These are phyloP conservation scores for Fusarium buharicum DNA, from an alignment of 2,329 filamentous ascomycete species.

Conservation along the genomic window DNA sequence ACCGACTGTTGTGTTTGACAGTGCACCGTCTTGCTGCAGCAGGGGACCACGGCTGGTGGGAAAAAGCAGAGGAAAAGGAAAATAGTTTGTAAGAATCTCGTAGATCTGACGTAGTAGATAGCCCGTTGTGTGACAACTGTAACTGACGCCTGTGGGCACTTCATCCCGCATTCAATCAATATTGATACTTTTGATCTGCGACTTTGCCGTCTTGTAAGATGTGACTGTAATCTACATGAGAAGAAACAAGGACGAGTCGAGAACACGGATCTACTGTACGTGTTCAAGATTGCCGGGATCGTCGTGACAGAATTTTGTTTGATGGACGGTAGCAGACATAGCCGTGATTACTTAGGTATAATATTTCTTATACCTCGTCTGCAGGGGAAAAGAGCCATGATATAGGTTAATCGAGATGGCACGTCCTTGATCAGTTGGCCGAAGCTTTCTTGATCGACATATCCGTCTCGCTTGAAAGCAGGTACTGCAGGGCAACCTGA, in stretches of 20 bases:
- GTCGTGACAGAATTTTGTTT: too few species aligned
- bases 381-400: not conserved
- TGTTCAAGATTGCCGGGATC: conserved; percentile 9
- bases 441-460: conserved; percentile 38
- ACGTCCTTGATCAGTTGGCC: conserved; percentile 34
- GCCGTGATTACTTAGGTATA: conserved; percentile 4
- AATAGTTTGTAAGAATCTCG: conserved; percentile 20
- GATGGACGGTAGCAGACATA: too few species aligned
- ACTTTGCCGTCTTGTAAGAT: conserved; percentile 11
- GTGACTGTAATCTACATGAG: conserved; percentile 1
- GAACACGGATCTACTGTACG: not conserved
- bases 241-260: conserved; percentile 16
- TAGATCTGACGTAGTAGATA: conserved; percentile 15
- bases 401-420: conserved; percentile 17
- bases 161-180: conserved; percentile 15
- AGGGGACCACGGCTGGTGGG: not conserved
- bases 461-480: conserved; percentile 31
- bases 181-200: conserved; percentile 13
- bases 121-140: conserved; percentile 28
- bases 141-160: conserved; percentile 6
- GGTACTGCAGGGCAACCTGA: conserved; percentile 8
- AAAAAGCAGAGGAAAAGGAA: conserved; percentile 31
- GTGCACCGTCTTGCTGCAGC: not conserved
- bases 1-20: not conserved
- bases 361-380: not conserved